Evolutionary conservation across 805 yeast species (phyloP), one percentile per base, ranked within the genome.

Genomic region (Schwanniomyces yamadae): DNA sequence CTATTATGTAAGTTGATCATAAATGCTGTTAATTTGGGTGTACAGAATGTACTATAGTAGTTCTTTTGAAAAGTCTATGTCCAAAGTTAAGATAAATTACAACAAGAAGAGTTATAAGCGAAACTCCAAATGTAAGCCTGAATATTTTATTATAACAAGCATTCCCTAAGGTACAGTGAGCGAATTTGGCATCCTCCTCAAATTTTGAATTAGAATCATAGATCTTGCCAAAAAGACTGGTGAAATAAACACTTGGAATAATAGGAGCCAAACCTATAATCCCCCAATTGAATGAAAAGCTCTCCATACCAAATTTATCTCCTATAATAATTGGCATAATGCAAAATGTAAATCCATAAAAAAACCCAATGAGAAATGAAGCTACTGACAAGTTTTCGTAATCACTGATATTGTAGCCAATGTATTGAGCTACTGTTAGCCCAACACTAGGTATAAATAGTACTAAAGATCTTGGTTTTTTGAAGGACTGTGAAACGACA

Each of bases 241-340:
- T 82, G 44, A 84, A 70, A 40, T 73, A 59, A 44, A 75, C 74
- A 25, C 82, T 74, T 1, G 84, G 78, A 0, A 80, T 43, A 11
- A 82, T 72, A 1, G 93, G 90, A 0, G 89, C 77, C 34, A 82
- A 50, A 8, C 81, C 78, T 15, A 82, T 71, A 23, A 80, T 52
- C 0, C 95, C 95, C 86, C 89, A 84, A 49, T 82, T 82, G 45
- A 74, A 78, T 6, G 85, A 75, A 48, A 84, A 82, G 34, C 74
- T 68, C 12, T 65, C 65, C 64, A 85, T 74, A 2, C 93, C 93
- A 60, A 83, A 84, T 7, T 72, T 58, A 45, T 85, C 91, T 12
- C 87, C 75, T n/a, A 82, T 72, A 14, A 85, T 75, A n/a, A 84
- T 78, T 4, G 95, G 93, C 58, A 77, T 73, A 6, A 82, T 69